Evolutionary conservation across 148 eudicot species (phyloP).

Genomic region (Agrostemma githago): DNA sequence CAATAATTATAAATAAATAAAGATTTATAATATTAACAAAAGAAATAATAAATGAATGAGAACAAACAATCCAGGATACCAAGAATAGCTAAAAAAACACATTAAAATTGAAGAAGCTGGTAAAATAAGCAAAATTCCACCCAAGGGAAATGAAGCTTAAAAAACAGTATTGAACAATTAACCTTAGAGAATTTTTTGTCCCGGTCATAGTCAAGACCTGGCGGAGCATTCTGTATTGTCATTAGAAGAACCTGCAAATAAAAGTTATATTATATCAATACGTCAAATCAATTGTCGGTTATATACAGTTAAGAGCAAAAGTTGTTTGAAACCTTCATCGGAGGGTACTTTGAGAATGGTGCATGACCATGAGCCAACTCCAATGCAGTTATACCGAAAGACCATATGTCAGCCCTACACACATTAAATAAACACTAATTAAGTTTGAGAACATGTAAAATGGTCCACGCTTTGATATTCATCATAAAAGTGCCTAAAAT

Average conservation of each 20-base stretch:
- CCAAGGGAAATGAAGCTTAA: neutral
- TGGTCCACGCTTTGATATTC: neutral
- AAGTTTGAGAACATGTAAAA: neutral
- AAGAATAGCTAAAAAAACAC: too few species aligned
- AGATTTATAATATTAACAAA: too few species aligned
- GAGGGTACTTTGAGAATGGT: constrained; percentile 98
- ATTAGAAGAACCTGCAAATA: constrained; percentile 69
- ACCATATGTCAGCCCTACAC: constrained; percentile 97
- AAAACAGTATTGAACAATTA: constrained; percentile 5
- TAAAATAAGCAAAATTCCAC: too few species aligned
- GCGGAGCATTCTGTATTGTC: constrained; percentile 99
- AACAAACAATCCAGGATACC: neutral
- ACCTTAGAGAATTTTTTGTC: constrained; percentile 98
- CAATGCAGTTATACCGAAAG: constrained; percentile 96
- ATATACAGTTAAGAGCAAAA: neutral
- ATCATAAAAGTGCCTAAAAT: neutral
- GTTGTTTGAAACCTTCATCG: constrained; percentile 69
- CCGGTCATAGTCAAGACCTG: constrained; percentile 97
- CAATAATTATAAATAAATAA: too few species aligned
- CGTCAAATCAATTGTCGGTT: neutral
- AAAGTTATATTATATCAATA: neutral
- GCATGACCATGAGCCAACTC: constrained; percentile 99
- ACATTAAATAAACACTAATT: neutral
- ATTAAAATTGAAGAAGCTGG: too few species aligned
- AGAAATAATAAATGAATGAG: neutral